Conservation (phyloP, 1,284 basidiomycete genomes). For the Peniophora sp. region DNA sequence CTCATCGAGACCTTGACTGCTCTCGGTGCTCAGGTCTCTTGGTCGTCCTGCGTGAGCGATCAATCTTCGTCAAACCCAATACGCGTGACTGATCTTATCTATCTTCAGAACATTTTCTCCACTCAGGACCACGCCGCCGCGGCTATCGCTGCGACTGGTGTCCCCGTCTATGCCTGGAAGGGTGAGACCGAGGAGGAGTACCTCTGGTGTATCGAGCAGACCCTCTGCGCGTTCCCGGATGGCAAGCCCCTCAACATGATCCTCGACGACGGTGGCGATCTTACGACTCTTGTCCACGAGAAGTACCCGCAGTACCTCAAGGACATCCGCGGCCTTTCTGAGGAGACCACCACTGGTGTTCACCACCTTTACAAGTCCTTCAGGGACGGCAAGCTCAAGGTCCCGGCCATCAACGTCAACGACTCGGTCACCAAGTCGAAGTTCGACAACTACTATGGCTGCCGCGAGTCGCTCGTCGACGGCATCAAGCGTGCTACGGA, state of each 20-base stretch:
- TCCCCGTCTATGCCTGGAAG: constrained; percentile 99
- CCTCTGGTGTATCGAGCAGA: constrained; percentile 97
- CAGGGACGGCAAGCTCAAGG: constrained; percentile 93
- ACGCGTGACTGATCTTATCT: constrained; percentile 5
- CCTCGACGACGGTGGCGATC: constrained; percentile 97
- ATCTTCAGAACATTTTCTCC: constrained; percentile 93
- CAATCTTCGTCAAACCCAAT: constrained; percentile 1
- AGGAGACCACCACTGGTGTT: constrained; percentile 99
- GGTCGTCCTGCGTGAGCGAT: constrained; percentile 89
- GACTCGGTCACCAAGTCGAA: constrained; percentile 99
- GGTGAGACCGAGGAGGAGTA: constrained; percentile 99
- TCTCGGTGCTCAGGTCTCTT: constrained; percentile 95
- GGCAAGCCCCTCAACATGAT: constrained; percentile 96
- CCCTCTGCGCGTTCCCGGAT: constrained; percentile 72
- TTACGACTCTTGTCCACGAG: constrained; percentile 92
- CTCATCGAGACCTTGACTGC: constrained; percentile 94
- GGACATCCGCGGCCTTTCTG: constrained; percentile 91
- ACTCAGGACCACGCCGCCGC: constrained; percentile 99
- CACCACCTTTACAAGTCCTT: constrained; percentile 98
- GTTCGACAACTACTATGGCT: constrained; percentile 96
- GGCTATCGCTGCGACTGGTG: constrained; percentile 96
- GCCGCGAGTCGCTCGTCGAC: constrained; percentile 98
- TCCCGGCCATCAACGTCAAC: constrained; percentile 99
- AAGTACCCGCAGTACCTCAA: constrained; percentile 86
- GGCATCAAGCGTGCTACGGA: constrained; percentile 99